Percentiles rank a stretch among this genome's conserved stretches.
Conservation (phyloP, 2,329 filamentous ascomycete species). For the Fusarium sp. region DNA sequence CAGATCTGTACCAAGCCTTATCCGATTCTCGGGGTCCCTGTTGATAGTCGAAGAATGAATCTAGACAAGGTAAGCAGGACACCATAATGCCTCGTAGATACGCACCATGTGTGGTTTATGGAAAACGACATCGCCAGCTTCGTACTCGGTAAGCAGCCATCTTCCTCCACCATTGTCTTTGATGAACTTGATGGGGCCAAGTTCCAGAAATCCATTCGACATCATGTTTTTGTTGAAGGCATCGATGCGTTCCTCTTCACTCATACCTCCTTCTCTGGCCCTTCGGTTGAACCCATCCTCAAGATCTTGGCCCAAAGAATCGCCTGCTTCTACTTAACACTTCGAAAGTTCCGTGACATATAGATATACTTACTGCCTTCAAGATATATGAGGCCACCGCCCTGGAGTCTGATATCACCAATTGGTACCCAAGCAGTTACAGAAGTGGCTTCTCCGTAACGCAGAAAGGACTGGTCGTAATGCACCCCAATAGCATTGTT, state of each 20-base stretch:
- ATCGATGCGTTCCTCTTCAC: constrained; percentile 64
- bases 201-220: constrained; percentile 66
- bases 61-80: neutral
- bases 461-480: constrained; percentile 72
- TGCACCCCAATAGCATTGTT: constrained; percentile 73
- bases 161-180: constrained; percentile 44
- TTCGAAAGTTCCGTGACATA: too few relatives aligned
- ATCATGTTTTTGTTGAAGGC: constrained; percentile 75
- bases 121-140: constrained; percentile 59
- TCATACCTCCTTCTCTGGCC: constrained; percentile 59
- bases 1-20: constrained; percentile 34
- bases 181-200: constrained; percentile 60
- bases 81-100: rapidly evolving
- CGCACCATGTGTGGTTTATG: constrained; percentile 51
- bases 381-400: constrained; percentile 31
- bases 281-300: constrained; percentile 41
- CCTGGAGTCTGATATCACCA: constrained; percentile 56
- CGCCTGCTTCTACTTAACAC: neutral
- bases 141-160: constrained; percentile 57
- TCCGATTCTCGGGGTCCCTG: constrained; percentile 23
- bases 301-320: constrained; percentile 15
- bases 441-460: constrained; percentile 67
- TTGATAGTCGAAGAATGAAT: constrained; percentile 38
- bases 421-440: constrained; percentile 72
- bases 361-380: constrained; percentile 24